Conservation (phyloP, 2,329 filamentous ascomycete genomes). For the Ophiostoma himal-ulmi region DNA sequence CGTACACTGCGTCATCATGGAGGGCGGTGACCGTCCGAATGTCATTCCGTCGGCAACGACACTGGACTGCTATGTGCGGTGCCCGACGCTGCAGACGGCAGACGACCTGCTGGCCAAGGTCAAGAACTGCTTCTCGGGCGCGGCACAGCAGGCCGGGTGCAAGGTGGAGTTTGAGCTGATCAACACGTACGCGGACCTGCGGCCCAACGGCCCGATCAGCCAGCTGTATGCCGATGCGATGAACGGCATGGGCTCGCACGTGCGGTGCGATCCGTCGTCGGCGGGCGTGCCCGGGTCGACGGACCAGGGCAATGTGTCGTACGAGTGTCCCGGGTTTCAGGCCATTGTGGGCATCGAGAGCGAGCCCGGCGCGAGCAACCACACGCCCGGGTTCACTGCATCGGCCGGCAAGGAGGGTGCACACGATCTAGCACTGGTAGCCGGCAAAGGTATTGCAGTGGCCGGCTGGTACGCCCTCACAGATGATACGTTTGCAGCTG, state of each 20-base stretch:
- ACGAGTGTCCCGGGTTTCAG: constrained; percentile 16
- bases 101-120: constrained; percentile 6
- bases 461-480: constrained; percentile 8
- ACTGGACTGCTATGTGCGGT: constrained; percentile 2
- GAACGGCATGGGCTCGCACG: neutral
- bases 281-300: neutral
- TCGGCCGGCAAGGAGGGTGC: neutral
- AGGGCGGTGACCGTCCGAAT: constrained; percentile 1
- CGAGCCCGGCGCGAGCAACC: constrained; percentile 3
- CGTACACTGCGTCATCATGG: neutral
- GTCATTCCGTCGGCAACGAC: neutral
- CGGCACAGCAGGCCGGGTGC: constrained; percentile 8
- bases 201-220: neutral
- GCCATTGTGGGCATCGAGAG: constrained; percentile 3
- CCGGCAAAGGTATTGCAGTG: constrained; percentile 9
- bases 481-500: constrained; percentile 4
- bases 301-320: constrained; percentile 11
- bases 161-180: neutral
- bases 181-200: constrained; percentile 10
- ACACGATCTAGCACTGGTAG: neutral
- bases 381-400: constrained; percentile 15
- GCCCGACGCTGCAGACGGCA: constrained; percentile 5
- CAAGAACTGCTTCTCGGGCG: constrained; percentile 5
- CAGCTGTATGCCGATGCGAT: neutral
- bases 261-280: constrained; percentile 21